Base-by-base conservation (phyloP, 768 basidiomycete species). In the Lentinula detonsa region DNA sequence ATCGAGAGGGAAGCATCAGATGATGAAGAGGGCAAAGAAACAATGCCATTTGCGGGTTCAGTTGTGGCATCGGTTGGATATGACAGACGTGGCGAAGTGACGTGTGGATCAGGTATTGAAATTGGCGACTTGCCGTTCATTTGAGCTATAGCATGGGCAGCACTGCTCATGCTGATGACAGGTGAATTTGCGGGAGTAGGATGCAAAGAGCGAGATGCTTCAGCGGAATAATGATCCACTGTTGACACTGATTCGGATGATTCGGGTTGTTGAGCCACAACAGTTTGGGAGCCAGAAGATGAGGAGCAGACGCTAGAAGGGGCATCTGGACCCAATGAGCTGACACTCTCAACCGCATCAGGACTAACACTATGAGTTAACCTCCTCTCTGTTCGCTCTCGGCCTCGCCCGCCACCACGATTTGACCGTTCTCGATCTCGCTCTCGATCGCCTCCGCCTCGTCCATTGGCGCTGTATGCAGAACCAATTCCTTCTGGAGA, bases 121-220 rank as follows among this genome's bases (percentile, higher is more conserved):
- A 57, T 55, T 31, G 49, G 58, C 28, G 33, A 33, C 48, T 46
- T 51, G 40, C 34, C 57, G 21, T 42, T 46, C 8, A 63, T 43
- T 33, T 43, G 64, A 34, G 65, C 39, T 28, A 64, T 57, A 31
- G 63, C 66, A 15, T 67, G 65, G 16, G 66, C 61, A 21, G 73
- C 70, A 45, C 63, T 69, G 59, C 73, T 65, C 51, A 72, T 68
- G 8, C 63, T 56, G 21, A 77, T 69, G 6, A 81, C 70, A 18
- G 86, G 87, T 33, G 86, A 86, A 65, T 85, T 88, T 16, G 84
- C 78, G 7, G 87, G 87, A 1, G 87, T 87, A 16, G 83, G 83
- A 55, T 81, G 76, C 23, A 74, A 69, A 54, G 64, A 66, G 35
- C 69, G 62, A 62, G 63, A 50, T n/a, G 23, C 48, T 21, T 62